These are phyloP conservation scores for Cyathus olla DNA, from an alignment of 1,284 basidiomycete species.

Conservation along the genomic window DNA sequence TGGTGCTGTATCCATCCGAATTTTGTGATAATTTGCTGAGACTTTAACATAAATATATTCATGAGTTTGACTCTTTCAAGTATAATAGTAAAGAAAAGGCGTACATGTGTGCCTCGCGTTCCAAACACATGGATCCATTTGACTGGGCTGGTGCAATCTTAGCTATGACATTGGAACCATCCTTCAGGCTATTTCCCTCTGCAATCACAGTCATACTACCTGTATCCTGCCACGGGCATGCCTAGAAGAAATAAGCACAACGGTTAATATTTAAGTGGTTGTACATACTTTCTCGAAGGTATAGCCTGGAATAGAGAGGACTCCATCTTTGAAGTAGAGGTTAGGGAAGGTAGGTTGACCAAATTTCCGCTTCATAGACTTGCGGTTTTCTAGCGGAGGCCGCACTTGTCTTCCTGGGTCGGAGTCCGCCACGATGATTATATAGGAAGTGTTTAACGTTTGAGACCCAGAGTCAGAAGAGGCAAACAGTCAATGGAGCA, in stretches of 20 bases:
- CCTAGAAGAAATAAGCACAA: conserved; percentile 49
- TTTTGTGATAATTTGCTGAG: conserved; percentile 62
- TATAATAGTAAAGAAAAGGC: conserved; percentile 19
- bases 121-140: conserved; percentile 76
- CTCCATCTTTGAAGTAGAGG: conserved; percentile 61
- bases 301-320: conserved; percentile 74
- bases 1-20: conserved; percentile 62
- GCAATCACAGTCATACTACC: conserved; percentile 76
- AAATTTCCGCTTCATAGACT: conserved; percentile 55
- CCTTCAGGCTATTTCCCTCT: conserved; percentile 76
- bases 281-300: conserved; percentile 70
- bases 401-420: conserved; percentile 4
- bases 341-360: conserved; percentile 58
- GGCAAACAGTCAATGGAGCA: no score
- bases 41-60: conserved; percentile 40
- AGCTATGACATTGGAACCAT: conserved; percentile 73
- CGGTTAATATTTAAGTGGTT: conserved; percentile 6
- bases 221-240: conserved; percentile 74
- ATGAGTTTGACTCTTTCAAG: conserved; percentile 2
- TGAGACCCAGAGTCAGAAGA: no score
- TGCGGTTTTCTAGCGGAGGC: conserved; percentile 6
- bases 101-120: conserved; percentile 78
- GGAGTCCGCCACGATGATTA: conserved; percentile 2
- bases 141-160: conserved; percentile 79
- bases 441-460: no score